Base-by-base conservation (phyloP, 495 filamentous ascomycete genomes). In the Thozetella sp. region DNA sequence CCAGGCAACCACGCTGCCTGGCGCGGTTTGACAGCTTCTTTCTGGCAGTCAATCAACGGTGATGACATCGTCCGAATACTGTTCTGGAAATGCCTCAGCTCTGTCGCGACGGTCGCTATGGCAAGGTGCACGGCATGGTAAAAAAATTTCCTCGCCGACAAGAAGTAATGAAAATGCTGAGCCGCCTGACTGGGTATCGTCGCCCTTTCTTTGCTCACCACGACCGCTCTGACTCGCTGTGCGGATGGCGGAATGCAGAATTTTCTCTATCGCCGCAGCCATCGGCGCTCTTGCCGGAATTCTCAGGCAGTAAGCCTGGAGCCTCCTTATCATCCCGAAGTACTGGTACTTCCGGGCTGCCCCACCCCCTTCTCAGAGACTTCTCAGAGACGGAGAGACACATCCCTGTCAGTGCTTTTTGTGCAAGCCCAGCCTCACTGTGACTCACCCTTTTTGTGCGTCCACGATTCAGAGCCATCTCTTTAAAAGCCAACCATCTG, bases 361-460 rank as follows among this genome's bases (percentile, higher is more conserved):
- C 43, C 43, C 12, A 10, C 43, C 9, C 4, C 9, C 43, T 3
- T 13, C 3, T 3, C 43, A n/a, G 6, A 37, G n/a, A n/a, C n/a
- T n/a, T n/a, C n/a, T n/a, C n/a, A n/a, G n/a, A n/a, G n/a, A n/a
- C n/a, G n/a, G n/a, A n/a, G n/a, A n/a, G n/a, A n/a, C 9, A 19
- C 43, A 57, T 57, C 55, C 55, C 55, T 57, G 55, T 57, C 43
- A 11, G 55, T 57, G 55, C 55, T 57, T 25, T 20, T 22, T 45
- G 19, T 23, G 27, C 22, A 45, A 40, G 24, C 55, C 55, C 55
- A 57, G 55, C 55, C 55, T 56, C 55, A 57, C 27, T 50, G 51
- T 57, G 55, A 57, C 55, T 57, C 55, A 57, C 48, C n/a, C n/a
- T 57, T 30, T 22, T 27, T 17, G 15, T 40, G 30, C 51, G 25